Percentiles rank a stretch among this genome's conserved stretches.
Evolutionary conservation across 179 eudicot genomes (phyloP).

Genomic region (Dionaea muscipula): DNA sequence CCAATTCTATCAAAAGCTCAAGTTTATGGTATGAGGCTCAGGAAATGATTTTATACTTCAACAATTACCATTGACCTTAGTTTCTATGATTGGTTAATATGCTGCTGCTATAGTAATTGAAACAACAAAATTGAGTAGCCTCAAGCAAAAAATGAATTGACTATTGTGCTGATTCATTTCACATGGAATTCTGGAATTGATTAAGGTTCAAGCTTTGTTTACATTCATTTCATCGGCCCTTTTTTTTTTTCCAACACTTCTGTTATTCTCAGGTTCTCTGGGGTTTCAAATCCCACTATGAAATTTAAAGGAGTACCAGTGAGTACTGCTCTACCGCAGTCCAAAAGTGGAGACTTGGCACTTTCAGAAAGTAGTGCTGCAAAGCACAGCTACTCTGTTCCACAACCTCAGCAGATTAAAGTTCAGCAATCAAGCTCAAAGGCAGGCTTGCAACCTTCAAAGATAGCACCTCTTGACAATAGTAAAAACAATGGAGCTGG

Average conservation of each 20-base stretch:
- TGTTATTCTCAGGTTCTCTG: slow-evolving; percentile 51
- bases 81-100: too few relatives aligned
- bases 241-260: not conserved
- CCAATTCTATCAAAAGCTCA: too few relatives aligned
- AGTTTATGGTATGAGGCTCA: too few relatives aligned
- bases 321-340: slow-evolving; percentile 22
- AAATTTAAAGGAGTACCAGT: slow-evolving; percentile 40
- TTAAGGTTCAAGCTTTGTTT: too few relatives aligned
- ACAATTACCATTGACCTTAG: too few relatives aligned
- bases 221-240: too few relatives aligned
- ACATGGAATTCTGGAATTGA: too few relatives aligned
- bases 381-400: slow-evolving; percentile 19
- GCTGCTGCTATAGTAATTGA: too few relatives aligned
- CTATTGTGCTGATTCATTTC: too few relatives aligned
- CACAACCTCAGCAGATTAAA: slow-evolving; percentile 36
- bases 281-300: slow-evolving; percentile 65
- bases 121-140: too few relatives aligned
- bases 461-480: slow-evolving; percentile 22
- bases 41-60: too few relatives aligned
- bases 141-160: too few relatives aligned
- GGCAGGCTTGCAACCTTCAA: slow-evolving; percentile 19
- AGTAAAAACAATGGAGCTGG: slow-evolving; percentile 21
- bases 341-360: slow-evolving; percentile 26
- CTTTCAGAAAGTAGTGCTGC: slow-evolving; percentile 22
- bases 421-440: slow-evolving; percentile 40